Percentiles rank a stretch among this genome's conserved stretches.
phyloP scores from a whole-genome alignment of 2,329 filamentous ascomycete species.

The Trichoderma afroharzianum region DNA sequence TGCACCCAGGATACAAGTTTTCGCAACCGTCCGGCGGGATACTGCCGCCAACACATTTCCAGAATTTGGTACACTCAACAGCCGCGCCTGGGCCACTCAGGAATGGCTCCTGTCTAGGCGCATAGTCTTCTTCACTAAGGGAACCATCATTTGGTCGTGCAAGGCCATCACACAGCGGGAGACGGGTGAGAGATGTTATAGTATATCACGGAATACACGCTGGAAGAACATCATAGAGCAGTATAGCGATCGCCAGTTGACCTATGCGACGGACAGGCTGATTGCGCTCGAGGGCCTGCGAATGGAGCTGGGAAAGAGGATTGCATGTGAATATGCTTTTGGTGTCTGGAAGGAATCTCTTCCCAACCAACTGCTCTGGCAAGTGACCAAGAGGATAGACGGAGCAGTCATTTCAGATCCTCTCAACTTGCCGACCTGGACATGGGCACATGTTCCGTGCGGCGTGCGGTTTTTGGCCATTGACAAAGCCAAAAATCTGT shows the following conservation, averaged over 20 bases:
- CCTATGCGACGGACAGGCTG: conserved; percentile 19
- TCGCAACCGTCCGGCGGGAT: conserved; percentile 19
- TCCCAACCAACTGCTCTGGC: conserved; percentile 21
- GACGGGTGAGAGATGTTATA: conserved; percentile 22
- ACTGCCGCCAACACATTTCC: conserved; percentile 18
- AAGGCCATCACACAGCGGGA: conserved; percentile 22
- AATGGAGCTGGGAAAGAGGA: conserved; percentile 14
- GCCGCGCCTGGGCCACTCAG: conserved; percentile 22
- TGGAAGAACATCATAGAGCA: conserved; percentile 20
- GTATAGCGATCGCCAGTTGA: conserved; percentile 20
- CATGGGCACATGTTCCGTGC: conserved; percentile 19
- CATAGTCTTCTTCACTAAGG: conserved; percentile 22
- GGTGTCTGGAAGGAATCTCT: conserved; percentile 20
- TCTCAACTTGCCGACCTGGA: conserved; percentile 19
- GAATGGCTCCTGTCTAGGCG: conserved; percentile 23
- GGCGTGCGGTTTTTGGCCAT: conserved; percentile 19
- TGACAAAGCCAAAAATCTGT: conserved; percentile 19
- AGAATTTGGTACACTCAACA: conserved; percentile 20
- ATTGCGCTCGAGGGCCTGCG: conserved; percentile 20
- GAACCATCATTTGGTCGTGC: conserved; percentile 21
- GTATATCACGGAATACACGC: conserved; percentile 20
- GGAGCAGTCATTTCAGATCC: background rate
- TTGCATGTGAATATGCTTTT: conserved; percentile 15
- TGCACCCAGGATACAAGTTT: background rate
- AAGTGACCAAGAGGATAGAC: conserved; percentile 8